A percentile compares a stretch with the other conserved stretches of the same genome.
These are phyloP conservation scores for Neonothopanus nambi DNA, from an alignment of 1,284 basidiomycete species.

Conservation along the genomic window DNA sequence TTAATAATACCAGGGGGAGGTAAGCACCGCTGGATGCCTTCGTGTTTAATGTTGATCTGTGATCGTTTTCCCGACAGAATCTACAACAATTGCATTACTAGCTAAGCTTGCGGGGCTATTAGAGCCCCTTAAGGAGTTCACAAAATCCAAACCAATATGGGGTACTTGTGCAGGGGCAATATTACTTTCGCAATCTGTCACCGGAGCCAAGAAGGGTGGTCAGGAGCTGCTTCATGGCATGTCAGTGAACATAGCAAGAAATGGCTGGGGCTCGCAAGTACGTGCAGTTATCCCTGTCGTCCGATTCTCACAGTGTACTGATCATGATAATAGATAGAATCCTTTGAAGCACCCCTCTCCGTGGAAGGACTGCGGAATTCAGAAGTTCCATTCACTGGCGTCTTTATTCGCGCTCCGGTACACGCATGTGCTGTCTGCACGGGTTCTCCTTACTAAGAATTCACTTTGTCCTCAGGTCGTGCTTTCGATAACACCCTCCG, in stretches of 20 bases:
- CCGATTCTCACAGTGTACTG: slow-evolving; percentile 3
- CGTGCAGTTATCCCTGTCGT: neutral
- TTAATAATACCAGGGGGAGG: slow-evolving; percentile 93
- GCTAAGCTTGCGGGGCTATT: slow-evolving; percentile 79
- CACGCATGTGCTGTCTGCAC: slow-evolving; percentile 25
- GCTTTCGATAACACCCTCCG: slow-evolving; percentile 44
- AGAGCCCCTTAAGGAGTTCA: slow-evolving; percentile 76
- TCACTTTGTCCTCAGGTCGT: slow-evolving; percentile 53
- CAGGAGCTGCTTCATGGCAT: slow-evolving; percentile 88
- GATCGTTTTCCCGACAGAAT: slow-evolving; percentile 62
- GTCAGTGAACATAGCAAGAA: slow-evolving; percentile 80
- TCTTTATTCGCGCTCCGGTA: slow-evolving; percentile 96
- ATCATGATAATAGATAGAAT: slow-evolving; percentile 38
- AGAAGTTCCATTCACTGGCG: slow-evolving; percentile 72
- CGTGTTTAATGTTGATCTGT: neutral
- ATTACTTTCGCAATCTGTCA: slow-evolving; percentile 73
- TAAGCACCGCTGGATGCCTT: slow-evolving; percentile 28
- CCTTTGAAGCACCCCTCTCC: slow-evolving; percentile 80
- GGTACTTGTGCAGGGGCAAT: slow-evolving; percentile 98
- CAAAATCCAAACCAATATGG: slow-evolving; percentile 78
- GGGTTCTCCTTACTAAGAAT: neutral
- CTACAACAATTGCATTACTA: slow-evolving; percentile 90
- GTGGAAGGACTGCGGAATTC: slow-evolving; percentile 68
- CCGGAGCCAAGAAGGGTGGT: slow-evolving; percentile 84
- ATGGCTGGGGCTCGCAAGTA: slow-evolving; percentile 88